Conservation (phyloP, 352 stramenopile species). For the Thraustotheca clavata region DNA sequence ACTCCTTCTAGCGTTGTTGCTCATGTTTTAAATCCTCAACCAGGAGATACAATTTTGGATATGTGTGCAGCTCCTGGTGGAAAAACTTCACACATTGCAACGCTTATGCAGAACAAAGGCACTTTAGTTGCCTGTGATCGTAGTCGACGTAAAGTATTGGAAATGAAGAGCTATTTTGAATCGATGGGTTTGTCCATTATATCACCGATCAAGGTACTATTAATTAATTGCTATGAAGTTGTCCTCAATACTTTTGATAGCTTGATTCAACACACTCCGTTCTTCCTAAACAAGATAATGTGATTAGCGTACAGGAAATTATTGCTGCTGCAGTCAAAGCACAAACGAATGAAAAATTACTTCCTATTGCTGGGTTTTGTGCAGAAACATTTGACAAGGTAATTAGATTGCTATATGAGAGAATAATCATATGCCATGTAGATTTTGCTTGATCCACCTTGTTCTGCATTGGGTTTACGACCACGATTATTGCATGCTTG, state of each 20-base stretch:
- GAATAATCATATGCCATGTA: background rate
- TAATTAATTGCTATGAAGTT: background rate
- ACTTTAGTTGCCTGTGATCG: conserved; percentile 84
- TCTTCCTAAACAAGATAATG: conserved; percentile 26
- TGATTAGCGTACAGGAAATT: conserved; percentile 45
- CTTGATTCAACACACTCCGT: conserved; percentile 88
- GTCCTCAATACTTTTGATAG: conserved; percentile 26
- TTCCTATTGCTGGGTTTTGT: conserved; percentile 81
- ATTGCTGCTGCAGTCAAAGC: conserved; percentile 37
- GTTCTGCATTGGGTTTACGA: conserved; percentile 87
- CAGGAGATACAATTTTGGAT: conserved; percentile 85
- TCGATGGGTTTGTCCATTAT: conserved; percentile 24
- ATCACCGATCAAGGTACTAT: conserved; percentile 7
- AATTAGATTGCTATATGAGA: background rate
- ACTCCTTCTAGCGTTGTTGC: conserved; percentile 88
- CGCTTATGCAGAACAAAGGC: conserved; percentile 85
- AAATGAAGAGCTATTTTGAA: conserved; percentile 68
- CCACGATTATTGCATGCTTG: conserved; percentile 85
- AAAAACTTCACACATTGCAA: conserved; percentile 90
- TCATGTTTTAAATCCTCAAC: conserved; percentile 77
- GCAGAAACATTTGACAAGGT: conserved; percentile 88
- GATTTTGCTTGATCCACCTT: conserved; percentile 90
- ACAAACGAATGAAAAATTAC: conserved; percentile 45
- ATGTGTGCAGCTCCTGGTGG: conserved; percentile 92
- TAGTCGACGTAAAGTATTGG: conserved; percentile 82